Base-by-base conservation (phyloP, 139 green algal genomes). In the Micractinium conductrix region DNA sequence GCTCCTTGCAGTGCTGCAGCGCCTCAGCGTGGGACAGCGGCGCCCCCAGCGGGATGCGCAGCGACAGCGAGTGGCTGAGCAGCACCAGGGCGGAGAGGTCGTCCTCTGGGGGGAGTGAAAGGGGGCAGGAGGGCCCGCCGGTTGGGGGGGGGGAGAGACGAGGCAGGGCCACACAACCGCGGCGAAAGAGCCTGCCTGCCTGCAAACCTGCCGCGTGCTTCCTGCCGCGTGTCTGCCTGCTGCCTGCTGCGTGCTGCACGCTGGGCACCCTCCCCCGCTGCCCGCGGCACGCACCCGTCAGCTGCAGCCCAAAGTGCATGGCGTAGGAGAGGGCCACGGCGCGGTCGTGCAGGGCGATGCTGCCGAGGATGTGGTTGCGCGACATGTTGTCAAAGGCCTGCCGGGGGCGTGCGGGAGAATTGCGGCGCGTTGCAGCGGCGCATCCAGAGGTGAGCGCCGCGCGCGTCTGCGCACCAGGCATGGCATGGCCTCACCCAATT, bases 1-100 rank as follows among this genome's bases (percentile, higher is more conserved):
- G 44, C 78, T 88, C 78, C 74, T 86, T 86, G 70, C 85, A 88
- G 65, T 73, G 37, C 78, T 58, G 45, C 76, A 88, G 63, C 30
- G 78, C 78, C 37, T 88, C 85, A 30, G 53, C 50, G 42, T 89
- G 86, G 21, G 68, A 85, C 37, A 84, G 62, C 19, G 44, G 55
- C 38, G 43, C 42, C 33, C 67, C 48, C n/a, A 80, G 60, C 28
- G 83, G 71, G 44, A 70, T 58, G 21, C 33, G 83, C 84, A 87
- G 85, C 19, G 70, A 42, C 73, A 89, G 72, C 12, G 60, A 67
- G 70, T 82, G 76, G 38, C 35, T 40, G 38, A 82, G 58, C 40
- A 73, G 58, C 37, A 82, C 76, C 24, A 87, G 35, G n/a, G 37
- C 55, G n/a, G 5, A 6, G 26, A 62, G 26, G 42, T 38, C 43